A percentile compares a stretch with the other conserved stretches of the same genome.
Evolutionary conservation across 2,329 filamentous ascomycete genomes (phyloP).

Genomic region (Penicillium sp.): DNA sequence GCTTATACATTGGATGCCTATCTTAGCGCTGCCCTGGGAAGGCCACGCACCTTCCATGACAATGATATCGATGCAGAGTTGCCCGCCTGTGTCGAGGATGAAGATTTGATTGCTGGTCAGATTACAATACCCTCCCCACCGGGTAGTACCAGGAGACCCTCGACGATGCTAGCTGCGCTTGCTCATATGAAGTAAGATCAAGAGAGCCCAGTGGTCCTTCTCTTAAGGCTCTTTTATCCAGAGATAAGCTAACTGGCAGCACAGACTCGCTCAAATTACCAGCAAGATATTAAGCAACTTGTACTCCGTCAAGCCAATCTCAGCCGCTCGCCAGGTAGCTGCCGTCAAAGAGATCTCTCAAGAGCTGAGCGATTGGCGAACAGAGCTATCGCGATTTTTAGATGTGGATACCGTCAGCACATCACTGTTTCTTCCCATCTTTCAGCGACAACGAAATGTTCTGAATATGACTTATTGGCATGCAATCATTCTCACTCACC

Average conservation of each 20-base stretch:
- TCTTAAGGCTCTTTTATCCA: no score
- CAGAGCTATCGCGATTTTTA: constrained; percentile 37
- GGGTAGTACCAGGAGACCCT: neutral
- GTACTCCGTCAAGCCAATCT: constrained; percentile 11
- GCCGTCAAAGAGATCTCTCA: constrained; percentile 33
- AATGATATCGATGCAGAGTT: constrained; percentile 24
- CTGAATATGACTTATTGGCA: constrained; percentile 49
- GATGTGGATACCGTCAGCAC: constrained; percentile 36
- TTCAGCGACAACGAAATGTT: constrained; percentile 46
- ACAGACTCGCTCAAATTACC: constrained; percentile 2
- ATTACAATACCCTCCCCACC: neutral
- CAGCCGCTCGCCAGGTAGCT: constrained; percentile 2
- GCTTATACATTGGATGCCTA: constrained; percentile 24
- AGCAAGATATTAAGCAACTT: constrained; percentile 1
- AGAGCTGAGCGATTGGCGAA: constrained; percentile 39
- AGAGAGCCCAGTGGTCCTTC: neutral
- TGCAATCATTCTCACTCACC: constrained; percentile 43
- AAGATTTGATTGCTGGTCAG: neutral
- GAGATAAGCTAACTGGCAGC: neutral
- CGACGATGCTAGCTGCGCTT: neutral
- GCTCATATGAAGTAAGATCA: neutral
- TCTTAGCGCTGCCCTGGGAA: constrained; percentile 21
- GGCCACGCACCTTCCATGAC: constrained; percentile 24
- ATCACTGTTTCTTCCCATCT: constrained; percentile 40
- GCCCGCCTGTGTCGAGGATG: constrained; percentile 3